Conservation (phyloP, 768 basidiomycete species). For the Hericium erinaceus region DNA sequence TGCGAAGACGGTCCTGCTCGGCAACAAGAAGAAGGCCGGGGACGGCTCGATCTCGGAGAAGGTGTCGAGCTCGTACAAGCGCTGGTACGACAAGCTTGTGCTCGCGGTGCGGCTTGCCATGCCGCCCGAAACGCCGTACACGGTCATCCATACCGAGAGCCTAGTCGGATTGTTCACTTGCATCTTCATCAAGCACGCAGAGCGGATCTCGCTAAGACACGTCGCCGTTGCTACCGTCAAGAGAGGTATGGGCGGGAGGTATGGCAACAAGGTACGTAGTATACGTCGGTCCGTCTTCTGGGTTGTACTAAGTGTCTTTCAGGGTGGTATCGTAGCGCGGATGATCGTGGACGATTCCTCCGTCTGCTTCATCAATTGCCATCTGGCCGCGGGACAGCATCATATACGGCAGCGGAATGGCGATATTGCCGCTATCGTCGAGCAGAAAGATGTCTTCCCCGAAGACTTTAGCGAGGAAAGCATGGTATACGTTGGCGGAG, state of each 20-base stretch:
- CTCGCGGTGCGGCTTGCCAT: conserved; percentile 65
- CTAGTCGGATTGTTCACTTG: conserved; percentile 83
- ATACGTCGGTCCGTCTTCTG: background rate
- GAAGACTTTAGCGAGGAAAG: conserved; percentile 39
- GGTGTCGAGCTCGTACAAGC: conserved; percentile 78
- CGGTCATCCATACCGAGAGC: conserved; percentile 77
- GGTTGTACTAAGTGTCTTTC: background rate
- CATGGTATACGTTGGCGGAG: conserved; percentile 76
- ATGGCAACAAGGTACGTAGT: conserved; percentile 82
- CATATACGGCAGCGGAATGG: conserved; percentile 76
- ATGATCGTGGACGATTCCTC: conserved; percentile 89
- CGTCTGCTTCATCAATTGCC: conserved; percentile 92
- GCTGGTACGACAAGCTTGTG: conserved; percentile 79
- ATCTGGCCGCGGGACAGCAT: conserved; percentile 91
- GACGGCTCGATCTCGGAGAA: conserved; percentile 62
- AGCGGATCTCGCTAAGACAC: conserved; percentile 54
- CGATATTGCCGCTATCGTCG: conserved; percentile 81
- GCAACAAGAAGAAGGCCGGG: conserved; percentile 57
- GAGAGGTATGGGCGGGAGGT: conserved; percentile 84
- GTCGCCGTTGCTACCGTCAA: conserved; percentile 76
- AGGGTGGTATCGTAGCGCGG: conserved; percentile 89
- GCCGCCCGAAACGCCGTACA: conserved; percentile 68
- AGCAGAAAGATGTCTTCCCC: conserved; percentile 65
- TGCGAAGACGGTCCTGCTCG: conserved; percentile 84
- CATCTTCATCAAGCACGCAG: conserved; percentile 62